Evolutionary conservation across 2,329 filamentous ascomycete genomes (phyloP).

Genomic region (Coniochaeta pulveracea): DNA sequence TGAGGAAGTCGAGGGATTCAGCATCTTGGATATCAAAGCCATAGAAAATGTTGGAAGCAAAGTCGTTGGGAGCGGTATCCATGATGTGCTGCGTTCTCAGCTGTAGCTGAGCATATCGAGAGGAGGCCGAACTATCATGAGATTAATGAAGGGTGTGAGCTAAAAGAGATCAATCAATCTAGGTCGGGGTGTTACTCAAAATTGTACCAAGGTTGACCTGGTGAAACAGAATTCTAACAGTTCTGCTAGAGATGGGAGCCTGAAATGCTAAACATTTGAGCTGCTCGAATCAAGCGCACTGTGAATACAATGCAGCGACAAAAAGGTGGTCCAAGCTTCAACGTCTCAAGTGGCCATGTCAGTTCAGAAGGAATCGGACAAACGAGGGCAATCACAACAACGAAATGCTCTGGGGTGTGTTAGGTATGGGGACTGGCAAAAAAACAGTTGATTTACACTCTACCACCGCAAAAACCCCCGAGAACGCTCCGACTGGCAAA

Average conservation of each 20-base stretch:
- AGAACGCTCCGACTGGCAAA: slow-evolving; percentile 16
- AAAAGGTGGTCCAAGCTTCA: slow-evolving; percentile 3
- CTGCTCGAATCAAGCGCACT: no score
- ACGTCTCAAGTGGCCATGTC: no score
- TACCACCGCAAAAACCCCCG: slow-evolving; percentile 18
- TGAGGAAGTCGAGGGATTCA: slow-evolving; percentile 15
- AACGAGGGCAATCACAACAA: slow-evolving; percentile 1
- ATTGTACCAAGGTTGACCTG: no score
- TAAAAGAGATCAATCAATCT: no score
- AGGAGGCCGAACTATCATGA: no score
- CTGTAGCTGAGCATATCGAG: no score
- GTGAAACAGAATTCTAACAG: no score
- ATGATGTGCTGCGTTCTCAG: not conserved
- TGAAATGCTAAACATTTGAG: no score
- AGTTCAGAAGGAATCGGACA: not conserved
- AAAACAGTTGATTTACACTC: slow-evolving; percentile 29
- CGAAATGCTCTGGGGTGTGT: slow-evolving; percentile 11
- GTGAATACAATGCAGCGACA: no score
- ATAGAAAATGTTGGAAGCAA: slow-evolving; percentile 16
- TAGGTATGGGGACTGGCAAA: slow-evolving; percentile 14
- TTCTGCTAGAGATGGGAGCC: no score
- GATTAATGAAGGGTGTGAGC: no score
- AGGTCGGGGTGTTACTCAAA: no score
- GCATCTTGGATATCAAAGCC: slow-evolving; percentile 19
- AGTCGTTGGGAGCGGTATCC: not conserved